Evolutionary conservation across 176 grass and related monocot species (phyloP).

Genomic region (Oryza australiensis): DNA sequence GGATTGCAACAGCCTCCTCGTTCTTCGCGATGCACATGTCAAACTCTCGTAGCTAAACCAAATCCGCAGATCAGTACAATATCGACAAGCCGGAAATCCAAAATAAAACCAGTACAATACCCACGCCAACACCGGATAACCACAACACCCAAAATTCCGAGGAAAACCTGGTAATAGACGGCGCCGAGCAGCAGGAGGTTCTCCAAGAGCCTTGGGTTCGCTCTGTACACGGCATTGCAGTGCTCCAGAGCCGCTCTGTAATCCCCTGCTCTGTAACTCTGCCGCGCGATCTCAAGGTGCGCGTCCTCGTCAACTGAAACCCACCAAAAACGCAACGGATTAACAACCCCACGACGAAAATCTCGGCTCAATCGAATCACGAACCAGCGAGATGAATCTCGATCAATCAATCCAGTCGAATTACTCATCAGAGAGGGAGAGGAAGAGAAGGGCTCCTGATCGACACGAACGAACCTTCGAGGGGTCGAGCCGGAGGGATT

Average conservation of each 20-base stretch:
- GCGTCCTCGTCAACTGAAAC: constrained; percentile 34
- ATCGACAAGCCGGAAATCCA: too few relatives aligned
- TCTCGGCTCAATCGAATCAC: background rate
- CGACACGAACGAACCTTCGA: constrained; percentile 24
- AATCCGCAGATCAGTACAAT: constrained; percentile 2
- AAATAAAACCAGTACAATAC: background rate
- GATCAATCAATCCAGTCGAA: constrained; percentile 8
- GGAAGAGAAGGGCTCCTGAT: background rate
- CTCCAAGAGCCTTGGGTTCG: constrained; percentile 37
- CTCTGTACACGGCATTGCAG: constrained; percentile 35
- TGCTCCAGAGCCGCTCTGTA: constrained; percentile 49
- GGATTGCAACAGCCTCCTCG: constrained; percentile 66
- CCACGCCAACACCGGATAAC: background rate
- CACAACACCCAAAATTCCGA: background rate
- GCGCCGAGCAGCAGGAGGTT: constrained; percentile 54
- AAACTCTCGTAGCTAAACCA: constrained; percentile 54
- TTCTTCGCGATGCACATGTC: constrained; percentile 73
- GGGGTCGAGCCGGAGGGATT: background rate
- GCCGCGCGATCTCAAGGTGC: constrained; percentile 25
- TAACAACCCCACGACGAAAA: background rate
- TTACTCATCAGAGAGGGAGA: background rate
- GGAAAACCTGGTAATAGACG: constrained; percentile 49
- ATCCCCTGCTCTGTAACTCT: constrained; percentile 44
- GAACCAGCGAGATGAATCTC: background rate
- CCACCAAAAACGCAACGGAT: background rate